Evolutionary conservation across 345 rosid species (phyloP), one percentile per base, ranked within the genome.

Genomic region (Populus euphratica): DNA sequence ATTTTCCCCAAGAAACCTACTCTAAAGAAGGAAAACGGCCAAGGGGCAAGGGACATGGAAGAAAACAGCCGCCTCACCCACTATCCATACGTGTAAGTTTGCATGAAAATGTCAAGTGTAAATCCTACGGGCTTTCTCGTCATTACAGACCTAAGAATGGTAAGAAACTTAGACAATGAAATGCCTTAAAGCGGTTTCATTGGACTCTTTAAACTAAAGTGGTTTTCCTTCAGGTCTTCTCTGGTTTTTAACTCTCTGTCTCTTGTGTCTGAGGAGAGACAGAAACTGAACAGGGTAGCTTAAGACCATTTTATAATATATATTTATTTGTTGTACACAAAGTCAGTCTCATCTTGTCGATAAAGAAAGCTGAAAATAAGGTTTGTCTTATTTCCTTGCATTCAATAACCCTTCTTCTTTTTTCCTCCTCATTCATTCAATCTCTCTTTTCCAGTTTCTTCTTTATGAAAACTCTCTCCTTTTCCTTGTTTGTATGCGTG

Each of bases 221-320:
- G 50, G 43, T 69, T 81, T 85, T 85, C 72, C 44, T 63, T 20
- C 64, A 43, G 43, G 68, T 82, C 78, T 76, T 73, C 59, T 27
- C 66, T 70, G 69, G 68, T 75, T 59, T 59, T n/a, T 8, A n/a
- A 3, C 68, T 83, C 69, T 71, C 43, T 47, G 6, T 52, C n/a
- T 35, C 63, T 52, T 13, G 50, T 9, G 1, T 41, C 68, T 8
- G 17, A 27, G 78, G 66, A 74, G 84, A 81, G 79, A 83, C 73
- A 82, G 82, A 81, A 74, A 50, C 74, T 62, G 86, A 83, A 86
- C 73, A 76, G 39, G 74, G 82, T 84, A 85, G 80, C 80, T 76
- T 49, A 64, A 82, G 86, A 87, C 91, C 85, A 88, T 88, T 85
- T 85, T 80, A 79, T 88, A 85, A 81, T 75, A 87, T 69, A 59